phyloP scores from a whole-genome alignment of 345 rosid genomes.

The Citrus inodora region DNA sequence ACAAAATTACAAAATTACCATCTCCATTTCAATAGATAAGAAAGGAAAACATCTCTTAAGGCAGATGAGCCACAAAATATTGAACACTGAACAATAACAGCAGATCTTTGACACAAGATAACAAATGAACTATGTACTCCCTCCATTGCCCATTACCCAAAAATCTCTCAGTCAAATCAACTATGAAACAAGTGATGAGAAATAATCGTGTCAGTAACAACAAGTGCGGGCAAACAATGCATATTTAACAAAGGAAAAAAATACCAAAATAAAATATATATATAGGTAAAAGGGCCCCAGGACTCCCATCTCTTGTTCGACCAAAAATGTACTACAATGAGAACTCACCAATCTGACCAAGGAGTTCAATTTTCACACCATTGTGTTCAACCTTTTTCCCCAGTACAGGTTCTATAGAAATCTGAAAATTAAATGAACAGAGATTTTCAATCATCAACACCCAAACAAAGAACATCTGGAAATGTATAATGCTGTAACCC shows the following conservation, averaged over 20 bases:
- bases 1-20: not conserved
- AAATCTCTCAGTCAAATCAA: not conserved
- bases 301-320: not conserved
- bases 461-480: not conserved
- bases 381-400: slow-evolving; percentile 96
- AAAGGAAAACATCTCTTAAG: not conserved
- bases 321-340: not conserved
- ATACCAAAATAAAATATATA: not conserved
- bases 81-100: not conserved
- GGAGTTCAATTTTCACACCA: slow-evolving; percentile 94
- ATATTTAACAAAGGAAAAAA: not conserved
- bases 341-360: slow-evolving; percentile 84
- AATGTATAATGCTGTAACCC: not conserved
- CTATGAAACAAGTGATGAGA: not conserved
- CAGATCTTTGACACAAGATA: not conserved
- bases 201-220: not conserved
- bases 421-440: slow-evolving; percentile 33
- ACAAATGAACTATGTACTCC: not conserved
- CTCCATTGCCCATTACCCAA: not conserved
- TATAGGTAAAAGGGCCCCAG: not conserved
- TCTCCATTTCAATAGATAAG: not conserved
- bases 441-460: not conserved
- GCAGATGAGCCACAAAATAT: not conserved
- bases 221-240: not conserved
- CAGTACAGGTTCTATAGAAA: slow-evolving; percentile 75